Percentiles rank a stretch among this genome's conserved stretches.
Evolutionary conservation across 2,329 filamentous ascomycete genomes (phyloP).

Genomic region (Trichoderma sp.): DNA sequence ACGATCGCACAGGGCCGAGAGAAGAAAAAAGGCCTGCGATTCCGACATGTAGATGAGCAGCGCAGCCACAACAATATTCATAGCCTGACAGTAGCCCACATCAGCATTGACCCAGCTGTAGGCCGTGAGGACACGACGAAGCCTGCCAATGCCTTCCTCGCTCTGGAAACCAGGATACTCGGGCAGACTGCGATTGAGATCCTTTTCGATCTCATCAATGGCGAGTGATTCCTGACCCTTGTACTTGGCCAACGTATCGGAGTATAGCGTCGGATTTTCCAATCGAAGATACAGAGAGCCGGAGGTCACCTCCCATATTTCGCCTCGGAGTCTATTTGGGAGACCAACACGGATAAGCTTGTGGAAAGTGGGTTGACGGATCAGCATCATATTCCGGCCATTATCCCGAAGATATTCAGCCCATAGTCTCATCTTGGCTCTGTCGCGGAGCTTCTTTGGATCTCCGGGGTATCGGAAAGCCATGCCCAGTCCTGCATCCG

Average conservation of each 20-base stretch:
- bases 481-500: slow-evolving; percentile 93
- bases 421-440: slow-evolving; percentile 97
- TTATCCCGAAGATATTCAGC: slow-evolving; percentile 96
- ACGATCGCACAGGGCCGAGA: slow-evolving; percentile 89
- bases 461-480: slow-evolving; percentile 94
- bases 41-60: slow-evolving; percentile 98
- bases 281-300: slow-evolving; percentile 88
- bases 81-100: slow-evolving; percentile 97
- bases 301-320: slow-evolving; percentile 94
- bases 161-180: slow-evolving; percentile 98
- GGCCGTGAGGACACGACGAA: slow-evolving; percentile 89
- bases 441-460: slow-evolving; percentile 87
- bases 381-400: slow-evolving; percentile 86
- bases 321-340: slow-evolving; percentile 88
- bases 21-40: slow-evolving; percentile 89
- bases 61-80: slow-evolving; percentile 99
- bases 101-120: slow-evolving; percentile 98
- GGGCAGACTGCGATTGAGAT: slow-evolving; percentile 91
- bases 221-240: slow-evolving; percentile 87
- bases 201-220: slow-evolving; percentile 99
- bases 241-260: slow-evolving; percentile 81
- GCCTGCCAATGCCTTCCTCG: slow-evolving; percentile 87
- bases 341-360: slow-evolving; percentile 95
- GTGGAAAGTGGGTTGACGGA: slow-evolving; percentile 96
- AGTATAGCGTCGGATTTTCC: slow-evolving; percentile 81